Base-by-base conservation (phyloP, 495 filamentous ascomycete genomes). In the Pyrenula massariospora region DNA sequence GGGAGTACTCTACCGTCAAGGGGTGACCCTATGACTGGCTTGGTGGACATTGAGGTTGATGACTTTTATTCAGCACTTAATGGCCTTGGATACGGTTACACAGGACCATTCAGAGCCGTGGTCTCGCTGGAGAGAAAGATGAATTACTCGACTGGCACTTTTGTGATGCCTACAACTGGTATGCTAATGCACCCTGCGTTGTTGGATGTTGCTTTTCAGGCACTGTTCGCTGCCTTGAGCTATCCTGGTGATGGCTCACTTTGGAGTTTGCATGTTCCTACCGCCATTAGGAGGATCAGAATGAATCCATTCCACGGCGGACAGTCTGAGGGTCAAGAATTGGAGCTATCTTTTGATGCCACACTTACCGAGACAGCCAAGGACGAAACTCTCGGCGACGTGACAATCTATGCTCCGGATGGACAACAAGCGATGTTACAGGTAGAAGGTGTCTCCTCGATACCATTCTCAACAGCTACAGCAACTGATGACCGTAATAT, bases 161-260 rank as follows among this genome's bases (percentile, higher is more conserved):
- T 42, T 8, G 8, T 5, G 8, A 15, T 5, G 15, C 31, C 31
- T 42, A 5, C 31, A 5, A 42, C 31, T 42, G 31, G 15, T 5
- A 5, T 42, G 8, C 31, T 42, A 15, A 8, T 42, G 5, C 31
- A 42, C 31, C 31, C 31, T 5, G 31, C 8, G 8, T 8, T 42
- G 31, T 15, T 42, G 8, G 31, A 42, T 42, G 31, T 15, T 42
- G 31, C 19, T 8, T 21, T 57, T 23, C 20, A 59, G 12, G 54
- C 57, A 12, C 65, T 71, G 31, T 15, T 42, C 15, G 5, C 8
- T 15, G 31, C 8, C 31, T 42, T 42, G 5, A 42, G 31, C 31
- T 42, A 5, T 8, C 31, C 31, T 8, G 31, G 31, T 42, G 31
- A 42, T 42, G 31, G 31, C 31, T 15, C 8, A 8, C 31, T 42